Evolutionary conservation across 345 rosid species (phyloP), one percentile per base, ranked within the genome.

Genomic region (Aquilaria sinensis): DNA sequence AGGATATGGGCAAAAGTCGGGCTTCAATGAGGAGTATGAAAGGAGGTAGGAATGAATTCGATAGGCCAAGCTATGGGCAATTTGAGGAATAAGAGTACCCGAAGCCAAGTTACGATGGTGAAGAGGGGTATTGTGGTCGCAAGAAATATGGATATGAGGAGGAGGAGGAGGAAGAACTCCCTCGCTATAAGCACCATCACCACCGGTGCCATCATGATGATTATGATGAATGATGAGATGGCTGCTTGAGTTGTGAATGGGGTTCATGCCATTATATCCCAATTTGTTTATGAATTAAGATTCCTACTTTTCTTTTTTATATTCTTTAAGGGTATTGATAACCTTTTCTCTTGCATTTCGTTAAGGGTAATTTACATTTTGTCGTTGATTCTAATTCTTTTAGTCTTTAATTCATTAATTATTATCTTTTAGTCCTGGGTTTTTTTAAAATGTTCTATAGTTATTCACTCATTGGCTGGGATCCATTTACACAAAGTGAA

Each of bases 111-210:
- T 78, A 82, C 57, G 81, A 78, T 65, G 90, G 74, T 14, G 84
- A 83, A 63, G 86, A 81, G 67, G 68, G 81, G 73, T 77, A 81
- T 68, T 88, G 92, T 55, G 23, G 23, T 23, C 92, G 96, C 80
- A 90, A 88, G 84, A 88, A 87, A 80, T 74, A 93, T 76, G 98
- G 90, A 53, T 82, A 85, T 72, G 23, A 23, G 1, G 90, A 81
- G 4, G 88, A 87, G 32, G 83, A 75, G 12, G 78, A 84, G 71
- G 63, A 79, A 74, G 76, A 83, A 74, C 69, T 67, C 30, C 73
- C 64, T 37, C 82, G 73, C 71, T 12, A 66, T 70, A 57, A 81
- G 74, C 76, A 83, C 49, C 89, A 76, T 58, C 88, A 81, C 76
- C 86, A 78, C 75, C 75, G 49, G 72, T 70, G 60, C 68, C 67